Evolutionary conservation across 2,329 filamentous ascomycete genomes (phyloP), one percentile per base, ranked within the genome.

Genomic region (Ceratocystis variospora): DNA sequence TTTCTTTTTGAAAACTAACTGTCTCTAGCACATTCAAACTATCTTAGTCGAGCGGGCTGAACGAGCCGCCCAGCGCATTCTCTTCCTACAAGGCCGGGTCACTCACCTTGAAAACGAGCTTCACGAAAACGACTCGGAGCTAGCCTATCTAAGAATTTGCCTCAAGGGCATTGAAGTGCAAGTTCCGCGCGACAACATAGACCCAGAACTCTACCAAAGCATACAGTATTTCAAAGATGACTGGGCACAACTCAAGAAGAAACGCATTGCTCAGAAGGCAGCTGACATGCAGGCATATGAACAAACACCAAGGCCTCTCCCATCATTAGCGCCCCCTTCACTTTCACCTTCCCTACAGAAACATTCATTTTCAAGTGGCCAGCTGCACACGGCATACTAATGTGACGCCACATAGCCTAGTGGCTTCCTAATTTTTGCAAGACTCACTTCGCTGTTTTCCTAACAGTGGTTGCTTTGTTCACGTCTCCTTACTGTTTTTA

Each of bases 151-250:
- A 53, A 81, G 83, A 67, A 82, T 88, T 68, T 81, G 83, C 71
- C 77, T 86, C 69, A 83, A 84, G 69, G 83, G 81, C 25, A 80
- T 87, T 70, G 83, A 87, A 75, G 80, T 84, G 19, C 81, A 84
- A 70, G 76, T 80, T 4, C 73, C 77, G 55, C 78, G 79, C 67
- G 77, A 78, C 1, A 81, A 85, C 72, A 77, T 78, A 1, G 83
- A 86, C 72, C 76, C 78, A 33, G 83, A 85, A 68, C 79, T 87
- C 44, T 76, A 79, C 68, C 78, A 80, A 68, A 83, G 82, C 72
- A 85, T 87, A 69, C 75, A 78, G 67, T 79, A 79, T 69, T 87
- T 84, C 81, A 86, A 85, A 73, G 73, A 79, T 41, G 83, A 86
- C 71, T 87, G 83, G 79, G 74, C 77, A 8, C 73, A 75, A 17